Conservation (phyloP, 306 rosid species). For the Casuarina cunninghamiana region DNA sequence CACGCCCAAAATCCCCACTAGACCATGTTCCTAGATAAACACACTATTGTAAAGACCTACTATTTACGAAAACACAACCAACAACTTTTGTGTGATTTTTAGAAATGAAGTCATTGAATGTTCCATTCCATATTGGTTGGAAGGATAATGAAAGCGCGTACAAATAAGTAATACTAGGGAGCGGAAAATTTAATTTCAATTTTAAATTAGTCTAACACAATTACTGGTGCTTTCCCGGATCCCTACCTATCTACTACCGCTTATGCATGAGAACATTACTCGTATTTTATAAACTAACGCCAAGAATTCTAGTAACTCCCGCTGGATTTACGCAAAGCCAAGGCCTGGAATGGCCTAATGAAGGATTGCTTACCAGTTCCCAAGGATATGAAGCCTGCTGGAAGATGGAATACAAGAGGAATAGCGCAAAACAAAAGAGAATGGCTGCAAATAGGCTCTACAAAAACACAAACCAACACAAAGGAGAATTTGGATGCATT, state of each 20-base stretch:
- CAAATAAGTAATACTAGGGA: no score
- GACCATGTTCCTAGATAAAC: slow-evolving; percentile 8
- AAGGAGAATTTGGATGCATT: neutral
- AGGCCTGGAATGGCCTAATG: neutral
- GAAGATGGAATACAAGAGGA: slow-evolving; percentile 70
- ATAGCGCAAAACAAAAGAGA: slow-evolving; percentile 53
- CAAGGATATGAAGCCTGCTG: slow-evolving; percentile 79
- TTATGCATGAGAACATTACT: no score
- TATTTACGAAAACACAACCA: neutral
- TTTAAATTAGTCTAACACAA: no score
- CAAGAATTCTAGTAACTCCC: neutral
- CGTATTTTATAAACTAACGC: neutral
- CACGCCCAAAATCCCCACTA: neutral
- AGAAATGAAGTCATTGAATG: neutral
- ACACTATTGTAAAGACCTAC: neutral
- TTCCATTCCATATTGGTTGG: no score
- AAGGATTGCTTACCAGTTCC: slow-evolving; percentile 70
- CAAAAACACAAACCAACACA: neutral
- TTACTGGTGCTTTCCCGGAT: no score
- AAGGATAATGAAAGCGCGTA: no score
- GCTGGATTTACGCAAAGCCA: neutral
- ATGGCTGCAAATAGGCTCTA: slow-evolving; percentile 70
- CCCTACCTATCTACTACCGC: no score
- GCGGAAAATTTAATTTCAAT: no score
- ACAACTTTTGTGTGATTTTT: neutral